Percentiles rank a stretch among this genome's conserved stretches.
These are phyloP conservation scores for Pyricularia pennisetigena DNA, from an alignment of 2,329 filamentous ascomycete species.

Conservation along the genomic window DNA sequence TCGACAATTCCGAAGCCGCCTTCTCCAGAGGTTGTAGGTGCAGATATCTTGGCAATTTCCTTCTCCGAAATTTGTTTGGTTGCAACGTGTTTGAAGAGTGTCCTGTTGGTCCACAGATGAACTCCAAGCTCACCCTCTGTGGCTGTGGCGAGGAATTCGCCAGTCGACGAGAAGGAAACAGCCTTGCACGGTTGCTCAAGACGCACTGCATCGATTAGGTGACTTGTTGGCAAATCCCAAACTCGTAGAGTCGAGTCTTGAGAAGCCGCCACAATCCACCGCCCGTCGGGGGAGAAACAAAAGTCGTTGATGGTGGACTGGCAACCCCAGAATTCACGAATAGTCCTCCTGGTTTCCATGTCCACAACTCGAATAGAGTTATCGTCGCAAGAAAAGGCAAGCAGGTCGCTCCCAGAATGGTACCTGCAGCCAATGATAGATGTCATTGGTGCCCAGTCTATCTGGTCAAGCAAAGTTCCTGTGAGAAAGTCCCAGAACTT, in stretches of 20 bases:
- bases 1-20: slow-evolving; percentile 67
- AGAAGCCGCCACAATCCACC: slow-evolving; percentile 86
- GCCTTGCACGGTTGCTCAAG: slow-evolving; percentile 71
- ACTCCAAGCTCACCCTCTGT: slow-evolving; percentile 76
- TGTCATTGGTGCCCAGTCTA: slow-evolving; percentile 74
- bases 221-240: slow-evolving; percentile 93
- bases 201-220: slow-evolving; percentile 86
- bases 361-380: slow-evolving; percentile 82
- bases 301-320: slow-evolving; percentile 66
- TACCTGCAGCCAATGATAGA: slow-evolving; percentile 70
- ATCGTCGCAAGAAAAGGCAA: slow-evolving; percentile 85
- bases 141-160: slow-evolving; percentile 89
- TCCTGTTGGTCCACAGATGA: slow-evolving; percentile 93
- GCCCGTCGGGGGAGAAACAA: slow-evolving; percentile 83
- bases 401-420: slow-evolving; percentile 71
- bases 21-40: slow-evolving; percentile 74
- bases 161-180: slow-evolving; percentile 78
- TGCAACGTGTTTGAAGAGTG: slow-evolving; percentile 79
- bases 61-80: slow-evolving; percentile 76
- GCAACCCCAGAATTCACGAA: slow-evolving; percentile 87
- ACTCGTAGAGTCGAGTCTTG: slow-evolving; percentile 72
- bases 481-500: slow-evolving; percentile 98
- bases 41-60: slow-evolving; percentile 54
- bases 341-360: slow-evolving; percentile 78
- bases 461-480: slow-evolving; percentile 67